Base-by-base conservation (phyloP, 177 flowering plant genomes). In the Vitis hybrid region DNA sequence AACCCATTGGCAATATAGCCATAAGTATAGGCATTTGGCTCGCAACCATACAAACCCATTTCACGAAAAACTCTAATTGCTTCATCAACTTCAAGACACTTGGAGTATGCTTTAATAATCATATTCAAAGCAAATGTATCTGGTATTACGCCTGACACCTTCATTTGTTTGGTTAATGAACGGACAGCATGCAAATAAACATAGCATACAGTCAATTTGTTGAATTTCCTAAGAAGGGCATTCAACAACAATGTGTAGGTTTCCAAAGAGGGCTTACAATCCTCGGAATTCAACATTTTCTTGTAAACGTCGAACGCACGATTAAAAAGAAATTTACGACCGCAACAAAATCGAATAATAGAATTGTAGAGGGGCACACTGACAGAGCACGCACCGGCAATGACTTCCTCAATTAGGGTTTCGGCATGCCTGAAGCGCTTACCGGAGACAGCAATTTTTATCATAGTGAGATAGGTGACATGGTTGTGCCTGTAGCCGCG, bases 11-110 rank as follows among this genome's bases (percentile, higher is more conserved):
- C 78, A 21, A 95, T 65, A 75, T 89, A 91, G 74, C 94, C 78
- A 74, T 87, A 93, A 0, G 87, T 83, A 73, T 78, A 87, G 8
- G 60, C 77, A 81, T 91, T 86, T 0, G 97, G 92, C 76, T 83
- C 87, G 45, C 92, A 86, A 3, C 89, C 93, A 79, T 95, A 91
- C 79, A 95, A 80, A 19, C 96, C 90, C 97, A 95, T 90, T 63
- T 93, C 98, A 0, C 80, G 87, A 78, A 84, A 93, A 68, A 89
- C 81, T 77, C 91, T 55, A 53, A 93, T 76, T 0, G 97, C 97
- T 16, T 88, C 94, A 71, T 91, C 98, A 64, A 93, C 73, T 19
- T 89, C 86, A 3, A 82, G 70, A 74, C 97, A 90, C 76, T 80
- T 88, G 0, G 96, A 79, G 66, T 87, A 89, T 10, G 98, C 98